phyloP scores from a whole-genome alignment of 1,139 yeast genomes.

The Taphrina populina region DNA sequence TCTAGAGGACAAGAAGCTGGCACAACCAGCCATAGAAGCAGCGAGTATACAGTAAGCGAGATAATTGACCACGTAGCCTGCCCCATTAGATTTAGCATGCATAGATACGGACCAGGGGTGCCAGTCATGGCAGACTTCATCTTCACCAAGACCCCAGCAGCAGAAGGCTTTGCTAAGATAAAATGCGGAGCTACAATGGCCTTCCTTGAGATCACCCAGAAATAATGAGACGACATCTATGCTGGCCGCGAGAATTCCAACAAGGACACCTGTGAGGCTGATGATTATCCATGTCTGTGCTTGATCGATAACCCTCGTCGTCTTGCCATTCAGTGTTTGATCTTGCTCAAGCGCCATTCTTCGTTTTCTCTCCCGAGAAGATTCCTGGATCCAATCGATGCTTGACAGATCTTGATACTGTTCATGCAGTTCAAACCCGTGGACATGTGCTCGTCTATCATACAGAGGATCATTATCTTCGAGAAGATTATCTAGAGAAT shows the following conservation, averaged over 20 bases:
- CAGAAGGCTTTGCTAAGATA: slow-evolving; percentile 19
- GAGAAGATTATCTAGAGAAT: slow-evolving; percentile 14
- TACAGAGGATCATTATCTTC: background rate
- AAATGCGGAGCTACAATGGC: slow-evolving; percentile 6
- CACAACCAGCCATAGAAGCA: slow-evolving; percentile 12
- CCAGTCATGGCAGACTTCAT: slow-evolving; percentile 15
- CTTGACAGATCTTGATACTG: slow-evolving; percentile 12
- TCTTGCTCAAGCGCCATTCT: slow-evolving; percentile 7
- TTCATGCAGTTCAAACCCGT: slow-evolving; percentile 1
- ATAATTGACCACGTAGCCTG: slow-evolving; percentile 7
- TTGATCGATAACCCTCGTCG: slow-evolving; percentile 8
- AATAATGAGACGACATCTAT: slow-evolving; percentile 14
- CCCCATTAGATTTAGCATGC: slow-evolving; percentile 1
- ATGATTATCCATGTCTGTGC: slow-evolving; percentile 20
- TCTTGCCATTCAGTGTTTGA: slow-evolving; percentile 19
- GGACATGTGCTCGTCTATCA: background rate
- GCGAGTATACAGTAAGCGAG: slow-evolving; percentile 7
- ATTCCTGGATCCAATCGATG: slow-evolving; percentile 20
- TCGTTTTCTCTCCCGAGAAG: slow-evolving; percentile 1
- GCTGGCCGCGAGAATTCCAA: slow-evolving; percentile 8
- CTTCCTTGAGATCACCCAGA: slow-evolving; percentile 22
- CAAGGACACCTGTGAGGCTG: slow-evolving; percentile 5
- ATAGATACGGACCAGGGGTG: slow-evolving; percentile 4
- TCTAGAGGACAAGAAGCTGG: slow-evolving; percentile 3
- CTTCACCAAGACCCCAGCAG: slow-evolving; percentile 18